These are phyloP conservation scores for Xylariaceae sp. DNA, from an alignment of 2,329 filamentous ascomycete genomes.

Conservation along the genomic window DNA sequence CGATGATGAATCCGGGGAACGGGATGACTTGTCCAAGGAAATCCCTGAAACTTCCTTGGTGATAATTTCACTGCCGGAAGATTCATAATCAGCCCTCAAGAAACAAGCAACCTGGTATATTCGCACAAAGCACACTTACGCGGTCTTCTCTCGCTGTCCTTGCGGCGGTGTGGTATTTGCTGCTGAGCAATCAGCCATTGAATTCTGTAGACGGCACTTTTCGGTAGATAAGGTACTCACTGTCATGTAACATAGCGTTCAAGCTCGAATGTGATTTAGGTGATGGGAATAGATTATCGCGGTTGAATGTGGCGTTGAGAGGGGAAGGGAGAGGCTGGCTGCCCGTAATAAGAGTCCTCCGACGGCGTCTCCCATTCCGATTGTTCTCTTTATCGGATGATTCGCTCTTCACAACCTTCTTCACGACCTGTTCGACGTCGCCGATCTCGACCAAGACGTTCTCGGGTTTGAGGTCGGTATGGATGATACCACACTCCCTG, in stretches of 20 bases:
- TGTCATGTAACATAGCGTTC: slow-evolving; percentile 78
- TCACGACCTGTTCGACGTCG: slow-evolving; percentile 97
- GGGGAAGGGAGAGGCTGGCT: slow-evolving; percentile 95
- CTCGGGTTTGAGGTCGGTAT: slow-evolving; percentile 95
- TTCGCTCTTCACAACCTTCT: slow-evolving; percentile 88
- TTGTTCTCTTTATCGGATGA: slow-evolving; percentile 75
- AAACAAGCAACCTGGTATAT: neutral
- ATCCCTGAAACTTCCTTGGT: slow-evolving; percentile 93
- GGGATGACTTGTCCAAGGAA: slow-evolving; percentile 71
- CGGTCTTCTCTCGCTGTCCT: slow-evolving; percentile 85
- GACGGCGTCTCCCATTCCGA: slow-evolving; percentile 81
- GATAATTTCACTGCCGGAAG: slow-evolving; percentile 66
- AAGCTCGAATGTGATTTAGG: slow-evolving; percentile 69
- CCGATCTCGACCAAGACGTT: slow-evolving; percentile 99
- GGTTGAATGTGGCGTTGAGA: slow-evolving; percentile 85
- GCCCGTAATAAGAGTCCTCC: slow-evolving; percentile 92
- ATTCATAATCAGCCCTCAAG: slow-evolving; percentile 8
- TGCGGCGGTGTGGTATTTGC: slow-evolving; percentile 54
- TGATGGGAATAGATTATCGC: slow-evolving; percentile 64
- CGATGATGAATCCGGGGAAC: slow-evolving; percentile 36
- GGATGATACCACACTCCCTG: slow-evolving; percentile 96
- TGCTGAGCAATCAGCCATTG: neutral
- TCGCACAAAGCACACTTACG: slow-evolving; percentile 61
- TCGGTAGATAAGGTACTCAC: slow-evolving; percentile 41
- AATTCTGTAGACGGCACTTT: neutral